Conservation (phyloP, 495 filamentous ascomycete species). For the Terfezia claveryi region DNA sequence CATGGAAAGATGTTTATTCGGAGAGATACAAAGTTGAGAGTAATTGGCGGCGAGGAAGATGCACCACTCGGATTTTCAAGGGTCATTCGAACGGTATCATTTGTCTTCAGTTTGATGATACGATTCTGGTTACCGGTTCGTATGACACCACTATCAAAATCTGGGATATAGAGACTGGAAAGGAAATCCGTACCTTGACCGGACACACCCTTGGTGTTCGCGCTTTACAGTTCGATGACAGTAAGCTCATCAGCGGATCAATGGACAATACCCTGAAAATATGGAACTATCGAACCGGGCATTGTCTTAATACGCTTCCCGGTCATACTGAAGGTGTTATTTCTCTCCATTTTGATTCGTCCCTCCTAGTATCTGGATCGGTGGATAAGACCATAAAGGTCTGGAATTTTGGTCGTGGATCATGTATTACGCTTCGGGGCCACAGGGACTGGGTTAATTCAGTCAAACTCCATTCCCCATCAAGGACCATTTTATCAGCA, state of each 20-base stretch:
- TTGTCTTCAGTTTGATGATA: constrained; percentile 87
- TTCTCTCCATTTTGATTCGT: constrained; percentile 61
- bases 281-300: constrained; percentile 92
- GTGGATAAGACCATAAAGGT: constrained; percentile 78
- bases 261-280: constrained; percentile 64
- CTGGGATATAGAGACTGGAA: constrained; percentile 76
- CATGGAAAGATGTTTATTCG: constrained; percentile 86
- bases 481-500: constrained; percentile 71
- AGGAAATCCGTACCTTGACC: constrained; percentile 57
- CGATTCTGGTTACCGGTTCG: constrained; percentile 78
- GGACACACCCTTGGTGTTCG: constrained; percentile 70
- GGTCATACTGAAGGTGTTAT: constrained; percentile 66
- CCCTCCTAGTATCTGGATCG: constrained; percentile 67
- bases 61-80: constrained; percentile 53
- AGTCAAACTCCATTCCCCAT: constrained; percentile 58
- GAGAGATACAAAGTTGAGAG: constrained; percentile 75
- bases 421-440: constrained; percentile 52
- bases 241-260: constrained; percentile 66
- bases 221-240: constrained; percentile 81
- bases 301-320: constrained; percentile 58
- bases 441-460: constrained; percentile 91
- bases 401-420: constrained; percentile 75
- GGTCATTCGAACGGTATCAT: constrained; percentile 91
- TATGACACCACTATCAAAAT: constrained; percentile 91
- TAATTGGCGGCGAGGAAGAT: constrained; percentile 91